A percentile compares a stretch with the other conserved stretches of the same genome.
Evolutionary conservation across 441 rosid genomes (phyloP).

Genomic region (Euphorbia celastroides): DNA sequence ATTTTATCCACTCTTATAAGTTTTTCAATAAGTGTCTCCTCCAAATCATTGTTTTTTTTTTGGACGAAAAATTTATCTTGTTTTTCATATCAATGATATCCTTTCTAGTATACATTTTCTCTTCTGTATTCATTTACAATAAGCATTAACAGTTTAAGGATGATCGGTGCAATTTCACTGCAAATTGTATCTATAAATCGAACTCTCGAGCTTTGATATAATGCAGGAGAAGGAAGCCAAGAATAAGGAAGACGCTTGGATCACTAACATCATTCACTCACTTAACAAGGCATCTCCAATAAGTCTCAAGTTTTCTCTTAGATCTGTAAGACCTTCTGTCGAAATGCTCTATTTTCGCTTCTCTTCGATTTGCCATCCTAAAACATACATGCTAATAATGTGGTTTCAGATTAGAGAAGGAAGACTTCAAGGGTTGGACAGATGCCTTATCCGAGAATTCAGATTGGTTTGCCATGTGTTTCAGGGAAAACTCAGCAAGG

Average conservation of each 20-base stretch:
- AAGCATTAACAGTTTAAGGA: neutral
- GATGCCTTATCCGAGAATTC: slow-evolving; percentile 71
- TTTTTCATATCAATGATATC: neutral
- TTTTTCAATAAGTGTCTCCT: too few relatives aligned
- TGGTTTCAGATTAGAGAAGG: slow-evolving; percentile 76
- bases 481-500: slow-evolving; percentile 76
- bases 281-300: slow-evolving; percentile 83
- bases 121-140: too few relatives aligned
- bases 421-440: slow-evolving; percentile 72
- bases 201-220: slow-evolving; percentile 12
- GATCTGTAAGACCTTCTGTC: slow-evolving; percentile 48
- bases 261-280: slow-evolving; percentile 40
- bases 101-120: neutral
- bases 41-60: neutral
- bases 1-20: slow-evolving; percentile 82
- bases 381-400: neutral
- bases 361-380: neutral
- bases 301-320: slow-evolving; percentile 85
- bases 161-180: neutral
- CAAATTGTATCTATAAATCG: slow-evolving; percentile 7
- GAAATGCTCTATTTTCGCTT: neutral
- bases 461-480: slow-evolving; percentile 82
- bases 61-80: neutral
- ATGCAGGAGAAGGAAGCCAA: slow-evolving; percentile 60
- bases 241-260: slow-evolving; percentile 50